phyloP scores from a whole-genome alignment of 352 stramenopile species.

The Globisporangium alternatum region DNA sequence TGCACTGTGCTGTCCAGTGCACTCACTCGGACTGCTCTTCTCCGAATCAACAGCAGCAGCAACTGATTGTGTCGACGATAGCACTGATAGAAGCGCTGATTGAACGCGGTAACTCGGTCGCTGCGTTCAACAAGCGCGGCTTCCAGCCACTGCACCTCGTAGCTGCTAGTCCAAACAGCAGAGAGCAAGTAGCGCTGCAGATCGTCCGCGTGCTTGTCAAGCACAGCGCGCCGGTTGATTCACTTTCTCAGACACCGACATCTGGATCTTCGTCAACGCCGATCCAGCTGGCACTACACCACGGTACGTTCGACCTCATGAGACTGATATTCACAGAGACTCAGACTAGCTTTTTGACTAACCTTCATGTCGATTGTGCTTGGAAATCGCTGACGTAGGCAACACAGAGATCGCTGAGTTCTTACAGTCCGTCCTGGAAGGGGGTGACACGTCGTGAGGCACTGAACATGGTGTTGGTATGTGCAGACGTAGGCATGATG shows the following conservation, averaged over 20 bases:
- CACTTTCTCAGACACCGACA: not conserved
- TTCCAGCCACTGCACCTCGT: constrained; percentile 3
- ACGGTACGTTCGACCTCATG: not conserved
- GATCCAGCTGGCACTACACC: constrained; percentile 5
- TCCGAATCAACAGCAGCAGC: not conserved
- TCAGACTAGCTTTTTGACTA: not conserved
- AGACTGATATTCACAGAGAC: not conserved
- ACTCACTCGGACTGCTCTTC: not conserved
- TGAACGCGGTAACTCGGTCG: not conserved
- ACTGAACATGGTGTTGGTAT: not conserved
- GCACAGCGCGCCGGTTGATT: not conserved
- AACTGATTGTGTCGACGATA: not conserved
- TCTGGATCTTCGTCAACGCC: not conserved
- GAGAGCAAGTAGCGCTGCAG: not conserved
- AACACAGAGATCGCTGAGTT: constrained; percentile 1
- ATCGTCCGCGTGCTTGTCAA: not conserved
- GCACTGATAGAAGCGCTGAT: not conserved
- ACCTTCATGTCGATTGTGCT: not conserved
- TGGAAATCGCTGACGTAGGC: not conserved
- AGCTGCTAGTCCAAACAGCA: not conserved
- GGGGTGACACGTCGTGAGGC: not conserved
- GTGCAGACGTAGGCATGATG: too few relatives aligned
- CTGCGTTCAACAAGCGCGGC: not conserved
- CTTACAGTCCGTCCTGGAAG: not conserved
- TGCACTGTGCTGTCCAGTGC: not conserved